Base-by-base conservation (phyloP, 208 protist genomes). In the Polymyxa betae region DNA sequence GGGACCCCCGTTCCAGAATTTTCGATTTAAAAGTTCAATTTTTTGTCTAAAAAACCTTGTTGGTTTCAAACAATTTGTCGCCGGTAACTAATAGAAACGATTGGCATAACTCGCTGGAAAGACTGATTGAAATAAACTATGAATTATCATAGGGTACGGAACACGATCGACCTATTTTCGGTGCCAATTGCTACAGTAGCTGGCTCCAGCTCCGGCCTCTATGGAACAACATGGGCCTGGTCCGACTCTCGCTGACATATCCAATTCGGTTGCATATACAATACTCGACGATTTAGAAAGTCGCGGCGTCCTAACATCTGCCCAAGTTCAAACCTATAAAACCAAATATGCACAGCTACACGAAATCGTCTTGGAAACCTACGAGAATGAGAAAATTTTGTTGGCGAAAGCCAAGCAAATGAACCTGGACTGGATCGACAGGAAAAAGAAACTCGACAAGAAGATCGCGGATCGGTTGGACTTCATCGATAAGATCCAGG, bases 351-450 rank as follows among this genome's bases (percentile, higher is more conserved):
- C 92, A 29, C 91, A 93, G 88, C 72, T 93, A n/a, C 90, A 93
- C 90, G 90, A 92, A 16, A 46, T 89, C 40, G 92, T 93, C 45
- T 77, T 93, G 64, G 29, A 90, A 45, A 93, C 92, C 0, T 93
- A 93, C 88, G 92, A 93, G n/a, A 92, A 93, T 46, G 92, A 93
- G 78, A 91, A 92, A 52, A 92, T 78, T 12, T 88, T 93, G 24
- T 88, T 93, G 54, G 0, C n/a, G 10, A 92, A 92, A 46, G 92
- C 92, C 0, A 93, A 93, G 92, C 82, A 89, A 38, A 60, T 92
- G 24, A 93, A 93, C 64, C 20, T 52, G 32, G 90, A 92, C 12
- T 60, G 91, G 32, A 29, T 0, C 43, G 60, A 32, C 10, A 68
- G 88, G 88, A 32, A 45, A 10, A 45, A 16, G 44, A 92, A 92